These are phyloP conservation scores for Phytophthora sojae DNA, from an alignment of 352 stramenopile genomes.

Conservation along the genomic window DNA sequence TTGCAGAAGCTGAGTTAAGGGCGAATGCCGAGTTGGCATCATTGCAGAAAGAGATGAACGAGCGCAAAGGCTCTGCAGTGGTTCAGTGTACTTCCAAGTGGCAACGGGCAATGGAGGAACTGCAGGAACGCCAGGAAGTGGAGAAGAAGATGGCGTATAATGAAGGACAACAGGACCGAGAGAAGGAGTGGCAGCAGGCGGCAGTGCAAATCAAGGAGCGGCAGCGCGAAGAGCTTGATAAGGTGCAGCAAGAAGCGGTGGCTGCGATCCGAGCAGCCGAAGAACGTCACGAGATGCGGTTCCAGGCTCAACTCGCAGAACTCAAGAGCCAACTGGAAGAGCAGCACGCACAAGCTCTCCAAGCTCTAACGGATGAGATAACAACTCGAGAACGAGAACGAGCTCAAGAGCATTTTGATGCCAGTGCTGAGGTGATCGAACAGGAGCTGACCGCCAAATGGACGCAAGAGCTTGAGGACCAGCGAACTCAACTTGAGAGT, in stretches of 20 bases:
- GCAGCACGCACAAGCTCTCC: slow-evolving; percentile 29
- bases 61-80: slow-evolving; percentile 61
- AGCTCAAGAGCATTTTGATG: slow-evolving; percentile 29
- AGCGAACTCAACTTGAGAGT: slow-evolving; percentile 13
- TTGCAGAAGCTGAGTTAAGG: slow-evolving; percentile 46
- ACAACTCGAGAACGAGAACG: slow-evolving; percentile 34
- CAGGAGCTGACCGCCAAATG: slow-evolving; percentile 28
- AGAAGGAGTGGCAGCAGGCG: slow-evolving; percentile 81
- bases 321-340: slow-evolving; percentile 47
- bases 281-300: slow-evolving; percentile 63
- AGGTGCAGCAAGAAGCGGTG: slow-evolving; percentile 66
- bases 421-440: slow-evolving; percentile 28
- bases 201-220: slow-evolving; percentile 76
- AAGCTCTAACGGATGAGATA: slow-evolving; percentile 31
- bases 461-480: slow-evolving; percentile 23
- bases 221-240: slow-evolving; percentile 73
- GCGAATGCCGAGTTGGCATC: slow-evolving; percentile 41
- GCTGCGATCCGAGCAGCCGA: slow-evolving; percentile 71
- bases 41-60: slow-evolving; percentile 72
- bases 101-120: slow-evolving; percentile 72
- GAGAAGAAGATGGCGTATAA: slow-evolving; percentile 74
- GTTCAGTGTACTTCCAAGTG: slow-evolving; percentile 78
- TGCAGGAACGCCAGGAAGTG: slow-evolving; percentile 66
- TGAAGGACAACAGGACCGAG: slow-evolving; percentile 68
- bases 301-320: slow-evolving; percentile 46